phyloP scores from a whole-genome alignment of 495 filamentous ascomycete species.

The Immersiella caudata region DNA sequence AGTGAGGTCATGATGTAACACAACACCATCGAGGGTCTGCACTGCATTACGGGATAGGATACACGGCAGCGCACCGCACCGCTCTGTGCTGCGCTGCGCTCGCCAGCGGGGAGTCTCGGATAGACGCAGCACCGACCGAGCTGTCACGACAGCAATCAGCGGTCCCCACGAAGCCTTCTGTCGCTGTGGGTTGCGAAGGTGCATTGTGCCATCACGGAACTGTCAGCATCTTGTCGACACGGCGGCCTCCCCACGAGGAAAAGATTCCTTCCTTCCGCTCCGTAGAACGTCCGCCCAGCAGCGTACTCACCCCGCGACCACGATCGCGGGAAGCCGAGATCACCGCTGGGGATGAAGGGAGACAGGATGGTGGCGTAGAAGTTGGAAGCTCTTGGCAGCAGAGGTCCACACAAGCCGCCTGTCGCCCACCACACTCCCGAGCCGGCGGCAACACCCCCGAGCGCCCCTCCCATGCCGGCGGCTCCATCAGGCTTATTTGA shows the following conservation, averaged over 20 bases:
- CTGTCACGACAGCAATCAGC: not conserved
- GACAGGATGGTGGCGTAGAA: constrained; percentile 1
- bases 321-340: not conserved
- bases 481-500: constrained; percentile 22
- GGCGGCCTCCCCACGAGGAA: constrained; percentile 15
- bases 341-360: not conserved
- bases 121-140: not conserved
- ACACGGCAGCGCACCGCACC: not conserved
- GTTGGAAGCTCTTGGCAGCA: constrained; percentile 2
- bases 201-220: not conserved
- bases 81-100: not conserved
- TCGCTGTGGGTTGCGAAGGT: not conserved
- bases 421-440: constrained; percentile 14
- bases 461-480: constrained; percentile 16
- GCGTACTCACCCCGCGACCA: too few species aligned
- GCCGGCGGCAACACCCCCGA: constrained; percentile 15
- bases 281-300: not conserved
- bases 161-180: not conserved
- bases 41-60: not conserved
- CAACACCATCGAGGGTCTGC: not conserved
- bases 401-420: not conserved
- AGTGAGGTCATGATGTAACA: constrained; percentile 14
- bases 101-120: not conserved
- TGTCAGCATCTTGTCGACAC: constrained; percentile 24
- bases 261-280: not conserved